These are phyloP conservation scores for Lasiodiplodia gonubiensis DNA, from an alignment of 2,329 filamentous ascomycete genomes.

Conservation along the genomic window DNA sequence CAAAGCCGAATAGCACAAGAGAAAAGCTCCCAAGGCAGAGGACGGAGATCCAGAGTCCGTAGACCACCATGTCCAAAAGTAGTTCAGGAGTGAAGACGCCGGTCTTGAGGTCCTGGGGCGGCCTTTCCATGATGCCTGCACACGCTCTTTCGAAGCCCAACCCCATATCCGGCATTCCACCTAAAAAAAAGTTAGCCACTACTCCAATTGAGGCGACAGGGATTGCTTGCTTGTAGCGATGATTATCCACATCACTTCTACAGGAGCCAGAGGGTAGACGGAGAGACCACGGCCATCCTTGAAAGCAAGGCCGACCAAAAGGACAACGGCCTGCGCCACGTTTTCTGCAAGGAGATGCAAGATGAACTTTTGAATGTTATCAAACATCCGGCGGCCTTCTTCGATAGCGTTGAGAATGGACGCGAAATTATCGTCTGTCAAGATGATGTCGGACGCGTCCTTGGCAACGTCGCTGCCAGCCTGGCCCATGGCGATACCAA, in stretches of 20 bases:
- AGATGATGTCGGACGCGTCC: slow-evolving; percentile 48
- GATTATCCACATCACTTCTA: slow-evolving; percentile 92
- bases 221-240: slow-evolving; percentile 74
- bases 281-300: slow-evolving; percentile 73
- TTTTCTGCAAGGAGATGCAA: slow-evolving; percentile 80
- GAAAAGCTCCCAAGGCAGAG: slow-evolving; percentile 69
- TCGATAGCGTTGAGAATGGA: slow-evolving; percentile 50
- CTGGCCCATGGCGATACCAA: slow-evolving; percentile 50
- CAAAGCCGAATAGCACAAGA: slow-evolving; percentile 67
- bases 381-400: slow-evolving; percentile 49
- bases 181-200: no score
- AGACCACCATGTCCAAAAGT: slow-evolving; percentile 79
- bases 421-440: slow-evolving; percentile 50
- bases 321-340: slow-evolving; percentile 79
- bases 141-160: slow-evolving; percentile 77
- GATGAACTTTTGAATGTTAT: slow-evolving; percentile 64
- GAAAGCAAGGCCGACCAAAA: slow-evolving; percentile 82
- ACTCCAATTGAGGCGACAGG: no score
- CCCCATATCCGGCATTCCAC: slow-evolving; percentile 82
- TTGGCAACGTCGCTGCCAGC: slow-evolving; percentile 49
- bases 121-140: slow-evolving; percentile 76
- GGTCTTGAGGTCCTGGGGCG: slow-evolving; percentile 70
- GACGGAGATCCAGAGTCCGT: slow-evolving; percentile 77
- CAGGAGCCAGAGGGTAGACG: slow-evolving; percentile 83
- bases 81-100: slow-evolving; percentile 79